Percentiles rank a stretch among this genome's conserved stretches.
These are phyloP conservation scores for Cinnamomum micranthum DNA, from an alignment of 164 flowering plant species.

Conservation along the genomic window DNA sequence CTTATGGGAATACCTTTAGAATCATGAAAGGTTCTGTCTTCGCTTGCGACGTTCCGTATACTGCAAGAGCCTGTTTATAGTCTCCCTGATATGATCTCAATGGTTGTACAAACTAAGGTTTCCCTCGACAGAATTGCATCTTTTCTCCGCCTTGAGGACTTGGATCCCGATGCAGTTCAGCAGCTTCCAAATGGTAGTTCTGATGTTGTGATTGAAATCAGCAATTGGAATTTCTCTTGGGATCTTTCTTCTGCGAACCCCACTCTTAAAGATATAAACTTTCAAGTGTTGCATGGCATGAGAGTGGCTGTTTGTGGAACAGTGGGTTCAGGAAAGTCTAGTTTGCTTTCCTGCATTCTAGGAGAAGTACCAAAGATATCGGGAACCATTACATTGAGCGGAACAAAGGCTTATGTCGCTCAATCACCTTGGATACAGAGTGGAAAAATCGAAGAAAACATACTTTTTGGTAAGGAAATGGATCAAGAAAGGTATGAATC, in stretches of 20 bases:
- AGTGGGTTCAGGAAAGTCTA: slow-evolving; percentile 69
- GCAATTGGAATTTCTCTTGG: slow-evolving; percentile 37
- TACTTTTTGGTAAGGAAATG: slow-evolving; percentile 78
- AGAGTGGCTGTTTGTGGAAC: slow-evolving; percentile 56
- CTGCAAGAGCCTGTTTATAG: slow-evolving; percentile 63
- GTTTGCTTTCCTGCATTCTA: slow-evolving; percentile 48
- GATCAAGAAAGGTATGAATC: slow-evolving; percentile 58
- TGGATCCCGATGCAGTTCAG: slow-evolving; percentile 39
- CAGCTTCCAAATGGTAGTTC: slow-evolving; percentile 39
- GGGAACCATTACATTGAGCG: slow-evolving; percentile 38
- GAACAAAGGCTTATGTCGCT: slow-evolving; percentile 75
- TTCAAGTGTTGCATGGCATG: slow-evolving; percentile 39
- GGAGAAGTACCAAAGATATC: slow-evolving; percentile 53
- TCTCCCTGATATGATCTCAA: slow-evolving; percentile 61
- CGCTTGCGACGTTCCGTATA: slow-evolving; percentile 72
- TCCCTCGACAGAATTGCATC: slow-evolving; percentile 66
- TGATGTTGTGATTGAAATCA: slow-evolving; percentile 48
- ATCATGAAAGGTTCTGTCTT: slow-evolving; percentile 65
- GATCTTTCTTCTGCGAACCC: slow-evolving; percentile 21
- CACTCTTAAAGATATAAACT: slow-evolving; percentile 35
- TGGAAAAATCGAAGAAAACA: slow-evolving; percentile 76
- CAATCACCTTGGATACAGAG: slow-evolving; percentile 96
- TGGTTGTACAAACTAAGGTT: slow-evolving; percentile 65
- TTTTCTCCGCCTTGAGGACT: slow-evolving; percentile 55
- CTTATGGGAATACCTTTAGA: slow-evolving; percentile 57